Evolutionary conservation across 768 basidiomycete genomes (phyloP).

Genomic region (Trametes cinnabarina): DNA sequence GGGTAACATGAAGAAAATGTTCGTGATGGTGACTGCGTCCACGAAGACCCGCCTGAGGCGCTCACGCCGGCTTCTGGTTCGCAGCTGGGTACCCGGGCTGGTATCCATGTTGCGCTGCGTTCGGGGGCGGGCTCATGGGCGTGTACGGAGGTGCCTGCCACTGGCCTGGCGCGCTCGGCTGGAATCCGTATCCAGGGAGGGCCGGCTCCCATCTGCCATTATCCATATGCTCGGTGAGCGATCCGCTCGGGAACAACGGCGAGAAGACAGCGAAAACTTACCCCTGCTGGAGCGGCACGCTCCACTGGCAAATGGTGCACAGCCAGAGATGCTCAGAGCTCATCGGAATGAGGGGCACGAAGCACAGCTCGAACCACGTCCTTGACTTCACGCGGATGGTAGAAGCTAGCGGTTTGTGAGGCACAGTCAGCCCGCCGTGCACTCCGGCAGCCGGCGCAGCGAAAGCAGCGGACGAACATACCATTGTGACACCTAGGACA

Average conservation of each 20-base stretch:
- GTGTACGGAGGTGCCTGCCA: conserved; percentile 15
- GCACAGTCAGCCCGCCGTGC: neutral
- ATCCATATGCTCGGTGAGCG: neutral
- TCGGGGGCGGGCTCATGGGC: conserved; percentile 17
- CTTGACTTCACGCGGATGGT: conserved; percentile 60
- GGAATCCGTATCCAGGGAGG: conserved; percentile 18
- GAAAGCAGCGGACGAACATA: conserved; percentile 30
- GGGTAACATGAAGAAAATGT: neutral
- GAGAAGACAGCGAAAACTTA: conserved; percentile 30
- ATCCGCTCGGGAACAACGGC: neutral
- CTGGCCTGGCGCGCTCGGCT: conserved; percentile 13
- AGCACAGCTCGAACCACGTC: conserved; percentile 76
- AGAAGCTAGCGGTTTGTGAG: conserved; percentile 40
- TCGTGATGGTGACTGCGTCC: neutral
- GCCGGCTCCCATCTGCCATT: conserved; percentile 37
- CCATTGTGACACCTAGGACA: conserved; percentile 77
- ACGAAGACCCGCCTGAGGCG: neutral
- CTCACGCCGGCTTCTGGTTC: conserved; percentile 12
- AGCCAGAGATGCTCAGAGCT: conserved; percentile 62
- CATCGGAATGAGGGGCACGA: conserved; percentile 68
- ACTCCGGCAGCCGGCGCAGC: neutral
- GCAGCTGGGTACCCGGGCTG: conserved; percentile 35
- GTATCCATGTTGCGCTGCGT: conserved; percentile 24
- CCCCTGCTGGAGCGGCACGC: conserved; percentile 49
- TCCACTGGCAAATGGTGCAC: conserved; percentile 72